Conservation (phyloP, 106 monocot genomes). For the Triglochin maritima region DNA sequence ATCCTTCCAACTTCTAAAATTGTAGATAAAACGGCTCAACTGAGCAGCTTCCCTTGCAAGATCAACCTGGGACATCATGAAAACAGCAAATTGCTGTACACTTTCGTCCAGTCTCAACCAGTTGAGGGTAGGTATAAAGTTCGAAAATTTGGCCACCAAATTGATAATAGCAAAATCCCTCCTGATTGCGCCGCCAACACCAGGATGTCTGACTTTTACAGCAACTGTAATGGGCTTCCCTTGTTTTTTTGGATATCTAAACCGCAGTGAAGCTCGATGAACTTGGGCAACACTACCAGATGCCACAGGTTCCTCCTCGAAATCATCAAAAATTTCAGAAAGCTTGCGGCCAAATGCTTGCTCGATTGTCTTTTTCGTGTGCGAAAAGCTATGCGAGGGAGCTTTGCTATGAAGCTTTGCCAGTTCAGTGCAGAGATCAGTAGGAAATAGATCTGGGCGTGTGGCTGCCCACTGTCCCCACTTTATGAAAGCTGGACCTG, state of each 20-base stretch:
- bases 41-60: conserved; percentile 83
- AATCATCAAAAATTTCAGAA: conserved; percentile 67
- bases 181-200: conserved; percentile 57
- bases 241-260: conserved; percentile 23
- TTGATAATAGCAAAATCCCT: conserved; percentile 71
- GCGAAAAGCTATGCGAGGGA: conserved; percentile 55
- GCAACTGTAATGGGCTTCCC: conserved; percentile 33
- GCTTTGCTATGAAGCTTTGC: conserved; percentile 62
- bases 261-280: conserved; percentile 44
- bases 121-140: conserved; percentile 39
- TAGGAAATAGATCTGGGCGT: conserved; percentile 59
- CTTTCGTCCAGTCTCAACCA: conserved; percentile 78
- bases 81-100: conserved; percentile 72
- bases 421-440: conserved; percentile 52
- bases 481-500: conserved; percentile 77
- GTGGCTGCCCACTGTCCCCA: conserved; percentile 85
- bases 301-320: conserved; percentile 69
- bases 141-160: conserved; percentile 49
- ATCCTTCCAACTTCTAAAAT: conserved; percentile 71
- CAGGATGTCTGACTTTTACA: conserved; percentile 73
- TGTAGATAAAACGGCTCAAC: conserved; percentile 74
- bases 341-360: conserved; percentile 52
- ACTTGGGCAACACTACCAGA: conserved; percentile 76
- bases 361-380: conserved; percentile 57
- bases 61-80: conserved; percentile 81